Base-by-base conservation (phyloP, 306 rosid species). In the Cotoneaster glaucophyllus region DNA sequence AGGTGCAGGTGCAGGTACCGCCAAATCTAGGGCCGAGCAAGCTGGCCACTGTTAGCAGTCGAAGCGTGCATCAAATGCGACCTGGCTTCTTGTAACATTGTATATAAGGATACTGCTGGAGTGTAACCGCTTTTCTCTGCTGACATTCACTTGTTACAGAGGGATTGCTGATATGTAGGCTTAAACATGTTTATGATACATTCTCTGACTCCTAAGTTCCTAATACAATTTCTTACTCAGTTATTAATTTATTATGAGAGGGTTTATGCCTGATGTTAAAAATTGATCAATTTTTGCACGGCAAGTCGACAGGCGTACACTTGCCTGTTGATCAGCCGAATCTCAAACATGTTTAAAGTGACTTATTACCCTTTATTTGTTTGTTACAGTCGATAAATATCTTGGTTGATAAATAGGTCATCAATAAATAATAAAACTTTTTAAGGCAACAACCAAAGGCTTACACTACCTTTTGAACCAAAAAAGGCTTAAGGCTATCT, bases 1-100 rank as follows among this genome's bases (percentile, higher is more conserved):
- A 92, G 34, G 84, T 83, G 96, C 93, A 92, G 34, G 84, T 90
- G 21, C 97, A 88, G 83, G 86, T 77, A 34, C 93, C 97, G 70
- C 76, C 88, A 64, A 89, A 81, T 80, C 77, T 62, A 14, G 85
- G 89, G 81, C 77, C 88, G 39, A 81, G 85, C 85, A 86, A 88
- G 67, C 81, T 84, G 61, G 59, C 80, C 29, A 83, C 67, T 52
- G 87, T 64, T 41, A 3, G 82, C 71, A 3, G 82, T 74, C 78
- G 83, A 58, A 86, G 69, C 52, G 61, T 74, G 77, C 82, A 78
- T 41, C 88, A 83, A 32, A 85, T 80, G 67, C 86, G 81, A 67
- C 70, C 87, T 8, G 92, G 90, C 67, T 92, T 80, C 90, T 87
- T 86, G 88, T 93, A 88, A 80, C 88, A 74, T 64, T 90, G 96